Evolutionary conservation across 2,329 filamentous ascomycete genomes (phyloP), one percentile per base, ranked within the genome.

Genomic region (Sclerotinia trifoliorum): DNA sequence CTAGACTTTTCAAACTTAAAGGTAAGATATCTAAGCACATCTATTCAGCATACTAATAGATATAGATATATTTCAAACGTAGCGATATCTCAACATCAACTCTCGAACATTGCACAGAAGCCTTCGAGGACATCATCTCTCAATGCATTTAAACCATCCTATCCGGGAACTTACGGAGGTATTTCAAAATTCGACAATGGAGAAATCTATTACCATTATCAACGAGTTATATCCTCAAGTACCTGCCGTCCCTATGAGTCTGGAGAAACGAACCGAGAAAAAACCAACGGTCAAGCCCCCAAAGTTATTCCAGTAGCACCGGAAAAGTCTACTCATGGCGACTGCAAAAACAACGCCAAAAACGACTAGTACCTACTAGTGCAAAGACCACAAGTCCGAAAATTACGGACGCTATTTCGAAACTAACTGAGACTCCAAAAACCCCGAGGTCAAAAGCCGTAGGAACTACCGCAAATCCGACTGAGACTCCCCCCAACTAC

Each of bases 121-220:
- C 60, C 10, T 24, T 52, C 8, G 21, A 26, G 5, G 17, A 51
- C n/a, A 63, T 63, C 8, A 26, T 52, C 17, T 51, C 46, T 24
- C 46, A 26, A 4, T 52, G 60, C 29, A 51, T 63, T 63, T 26
- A 15, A 51, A 2, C 15, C n/a, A 19, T 63, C 32, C 15, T 3
- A 42, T 4, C 15, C 29, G 26, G 32, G 60, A 42, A 63, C n/a
- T 2, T 63, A 63, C 51, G 29, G 60, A 26, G 60, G 46, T 21
- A 39, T n/a, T 8, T 39, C n/a, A 35, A 39, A 32, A 63, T 42
- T 51, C n/a, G 46, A 63, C 3, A 63, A 42, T 26, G 60, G 60
- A 51, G 60, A 51, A 51, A 19, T 7, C 19, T 63, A 63, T 35
- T 35, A 26, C 60, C 1, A 63, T 63, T 5, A 51, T 24, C 15